phyloP scores from a whole-genome alignment of 352 stramenopile genomes.

The Phytopythium litorale region DNA sequence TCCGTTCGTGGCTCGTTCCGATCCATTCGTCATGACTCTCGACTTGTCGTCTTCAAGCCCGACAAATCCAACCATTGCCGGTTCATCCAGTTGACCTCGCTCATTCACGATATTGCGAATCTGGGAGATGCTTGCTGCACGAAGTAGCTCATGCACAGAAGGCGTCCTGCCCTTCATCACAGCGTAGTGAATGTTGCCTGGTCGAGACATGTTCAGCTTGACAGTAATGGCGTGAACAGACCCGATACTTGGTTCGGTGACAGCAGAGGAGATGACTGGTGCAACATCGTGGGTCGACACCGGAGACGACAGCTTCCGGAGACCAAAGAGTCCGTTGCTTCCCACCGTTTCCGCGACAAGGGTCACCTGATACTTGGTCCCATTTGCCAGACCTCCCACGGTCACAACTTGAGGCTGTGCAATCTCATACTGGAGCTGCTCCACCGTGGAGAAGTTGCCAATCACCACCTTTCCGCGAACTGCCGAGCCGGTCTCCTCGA shows the following conservation, averaged over 20 bases:
- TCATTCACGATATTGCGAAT: constrained; percentile 24
- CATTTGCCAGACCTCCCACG: constrained; percentile 39
- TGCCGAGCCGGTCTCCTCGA: constrained; percentile 6
- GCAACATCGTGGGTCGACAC: constrained; percentile 47
- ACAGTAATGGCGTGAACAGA: constrained; percentile 46
- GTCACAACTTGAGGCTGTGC: constrained; percentile 22
- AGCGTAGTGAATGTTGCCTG: constrained; percentile 59
- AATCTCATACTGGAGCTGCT: constrained; percentile 24
- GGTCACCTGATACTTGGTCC: constrained; percentile 39
- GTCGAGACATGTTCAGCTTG: constrained; percentile 29
- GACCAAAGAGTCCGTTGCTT: constrained; percentile 51
- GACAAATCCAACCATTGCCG: neutral
- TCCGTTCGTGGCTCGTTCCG: neutral
- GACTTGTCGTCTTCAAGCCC: constrained; percentile 1
- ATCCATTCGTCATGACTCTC: constrained; percentile 2
- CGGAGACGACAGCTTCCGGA: constrained; percentile 12
- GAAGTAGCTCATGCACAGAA: constrained; percentile 12
- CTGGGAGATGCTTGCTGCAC: constrained; percentile 18
- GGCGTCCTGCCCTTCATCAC: constrained; percentile 7
- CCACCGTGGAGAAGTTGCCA: constrained; percentile 30
- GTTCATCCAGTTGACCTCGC: constrained; percentile 1
- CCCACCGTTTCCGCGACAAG: constrained; percentile 43
- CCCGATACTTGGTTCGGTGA: constrained; percentile 31
- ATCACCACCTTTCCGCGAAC: constrained; percentile 26
- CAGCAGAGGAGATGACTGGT: constrained; percentile 34